Base-by-base conservation (phyloP, 2,329 filamentous ascomycete genomes). In the Arachnopeziza araneosa region DNA sequence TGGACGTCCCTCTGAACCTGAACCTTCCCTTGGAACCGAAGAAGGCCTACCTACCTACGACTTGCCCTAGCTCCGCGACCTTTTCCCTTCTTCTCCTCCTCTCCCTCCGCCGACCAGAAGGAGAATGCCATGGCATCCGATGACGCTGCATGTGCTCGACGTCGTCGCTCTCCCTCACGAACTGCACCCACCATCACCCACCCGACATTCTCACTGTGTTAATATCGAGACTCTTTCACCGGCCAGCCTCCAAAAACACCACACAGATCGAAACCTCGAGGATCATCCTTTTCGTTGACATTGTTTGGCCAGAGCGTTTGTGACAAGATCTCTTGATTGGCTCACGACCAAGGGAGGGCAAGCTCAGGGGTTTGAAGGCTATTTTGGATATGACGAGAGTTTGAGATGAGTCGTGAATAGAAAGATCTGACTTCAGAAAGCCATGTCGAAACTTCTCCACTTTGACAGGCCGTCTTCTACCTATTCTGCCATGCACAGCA, bases 381-480 rank as follows among this genome's bases (percentile, higher is more conserved):
- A 54, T 54, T 54, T 54, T 54, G 32, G 52, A 54, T 32, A 24
- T 54, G 52, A 54, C 24, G 52, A 54, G 52, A 54, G 36, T 44
- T 44, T 44, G 36, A 44, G 36, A 44, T 44, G 36, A 44, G 36
- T 44, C 36, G 36, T 44, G 36, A 44, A 44, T 44, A 44, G 36
- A 44, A 19, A 44, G 36, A 44, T 44, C 36, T 44, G 36, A 44
- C 36, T 44, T 44, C 36, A 44, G 36, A 44, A 19, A 3, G 36
- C 36, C 36, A 44, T 44, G 36, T 44, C 36, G 12, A 44, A 44
- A 44, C 36, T 30, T 30, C 26, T 9, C 26, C 26, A 30, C 26
- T 30, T 30, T 9, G 26, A 30, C 26, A n/a, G 26, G 5, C 26
- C 26, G 26, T 30, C 9, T 9, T 30, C 26, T 30, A 30, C 9